Evolutionary conservation across 768 basidiomycete genomes (phyloP).

Genomic region (Mycena epipterygia): DNA sequence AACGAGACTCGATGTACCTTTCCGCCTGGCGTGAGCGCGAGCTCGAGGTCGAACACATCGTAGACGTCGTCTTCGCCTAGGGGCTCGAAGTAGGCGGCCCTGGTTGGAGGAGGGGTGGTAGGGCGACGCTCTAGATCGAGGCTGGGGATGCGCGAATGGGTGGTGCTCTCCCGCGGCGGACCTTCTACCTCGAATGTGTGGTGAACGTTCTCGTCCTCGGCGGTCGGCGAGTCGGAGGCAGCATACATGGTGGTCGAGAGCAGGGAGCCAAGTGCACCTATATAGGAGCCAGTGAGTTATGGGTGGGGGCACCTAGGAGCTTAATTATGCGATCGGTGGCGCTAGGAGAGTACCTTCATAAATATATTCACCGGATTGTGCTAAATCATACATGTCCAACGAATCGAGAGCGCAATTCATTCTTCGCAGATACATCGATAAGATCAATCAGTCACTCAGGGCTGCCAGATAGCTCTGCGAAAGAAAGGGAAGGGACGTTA

Average conservation of each 20-base stretch:
- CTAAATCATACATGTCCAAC: constrained; percentile 29
- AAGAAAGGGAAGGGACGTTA: not conserved
- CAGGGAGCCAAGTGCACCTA: not conserved
- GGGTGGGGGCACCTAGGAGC: constrained; percentile 18
- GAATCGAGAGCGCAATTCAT: constrained; percentile 16
- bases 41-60: constrained; percentile 41
- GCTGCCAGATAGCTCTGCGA: constrained; percentile 71
- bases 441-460: constrained; percentile 50
- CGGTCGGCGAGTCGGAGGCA: not conserved
- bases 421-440: not conserved
- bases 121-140: constrained; percentile 6
- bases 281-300: not conserved
- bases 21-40: constrained; percentile 20
- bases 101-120: not conserved
- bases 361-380: not conserved
- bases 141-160: constrained; percentile 16
- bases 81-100: constrained; percentile 25
- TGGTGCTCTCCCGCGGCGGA: not conserved
- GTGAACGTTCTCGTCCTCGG: not conserved
- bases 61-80: constrained; percentile 33
- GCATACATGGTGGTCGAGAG: constrained; percentile 21
- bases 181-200: constrained; percentile 4
- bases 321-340: constrained; percentile 19
- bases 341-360: constrained; percentile 21
- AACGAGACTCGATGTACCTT: constrained; percentile 28